Percentiles rank a stretch among this genome's conserved stretches.
These are phyloP conservation scores for Spirogloea muscicola DNA, from an alignment of 139 green algal species.

Conservation along the genomic window DNA sequence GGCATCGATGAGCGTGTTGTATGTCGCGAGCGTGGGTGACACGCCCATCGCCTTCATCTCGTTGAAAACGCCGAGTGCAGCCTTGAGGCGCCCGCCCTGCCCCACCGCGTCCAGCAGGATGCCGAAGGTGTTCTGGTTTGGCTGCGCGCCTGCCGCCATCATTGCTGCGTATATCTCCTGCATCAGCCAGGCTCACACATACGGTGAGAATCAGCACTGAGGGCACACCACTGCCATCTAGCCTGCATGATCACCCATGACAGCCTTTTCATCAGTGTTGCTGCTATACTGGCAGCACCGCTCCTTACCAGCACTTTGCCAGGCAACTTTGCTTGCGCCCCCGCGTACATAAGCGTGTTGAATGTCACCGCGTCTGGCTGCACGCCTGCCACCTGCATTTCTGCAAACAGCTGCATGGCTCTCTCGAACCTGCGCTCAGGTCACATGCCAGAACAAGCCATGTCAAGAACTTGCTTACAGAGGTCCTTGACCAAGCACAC, in stretches of 20 bases:
- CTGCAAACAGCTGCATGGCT: constrained; percentile 13
- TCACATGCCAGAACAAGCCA: too few relatives aligned
- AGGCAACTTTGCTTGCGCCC: constrained; percentile 12
- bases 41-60: constrained; percentile 11
- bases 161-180: constrained; percentile 27
- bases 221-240: too few relatives aligned
- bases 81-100: neutral
- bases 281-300: neutral
- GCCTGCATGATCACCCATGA: too few relatives aligned
- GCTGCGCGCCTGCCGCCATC: neutral
- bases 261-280: too few relatives aligned
- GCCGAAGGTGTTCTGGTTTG: constrained; percentile 22
- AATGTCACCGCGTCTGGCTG: constrained; percentile 27
- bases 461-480: too few relatives aligned
- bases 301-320: constrained; percentile 16
- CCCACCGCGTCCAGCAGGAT: constrained; percentile 12
- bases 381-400: constrained; percentile 11
- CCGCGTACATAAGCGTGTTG: constrained; percentile 30
- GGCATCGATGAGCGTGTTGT: constrained; percentile 27
- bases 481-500: too few relatives aligned
- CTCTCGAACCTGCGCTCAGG: neutral
- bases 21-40: neutral
- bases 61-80: constrained; percentile 9
- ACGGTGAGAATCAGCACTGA: too few relatives aligned
- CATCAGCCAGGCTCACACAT: too few relatives aligned